These are phyloP conservation scores for Vigna mungo DNA, from an alignment of 306 rosid genomes.

Conservation along the genomic window DNA sequence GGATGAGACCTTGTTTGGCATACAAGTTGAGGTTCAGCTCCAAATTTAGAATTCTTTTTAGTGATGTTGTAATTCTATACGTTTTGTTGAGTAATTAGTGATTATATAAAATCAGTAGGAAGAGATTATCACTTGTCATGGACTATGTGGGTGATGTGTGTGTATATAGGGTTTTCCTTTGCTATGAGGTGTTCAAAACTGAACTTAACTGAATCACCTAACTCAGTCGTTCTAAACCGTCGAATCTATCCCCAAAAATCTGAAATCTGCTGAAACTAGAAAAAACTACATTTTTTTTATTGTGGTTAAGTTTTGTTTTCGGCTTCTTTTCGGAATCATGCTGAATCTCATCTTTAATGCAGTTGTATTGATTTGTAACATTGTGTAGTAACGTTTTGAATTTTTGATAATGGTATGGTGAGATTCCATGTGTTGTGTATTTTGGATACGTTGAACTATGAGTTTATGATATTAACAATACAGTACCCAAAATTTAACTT, in stretches of 20 bases:
- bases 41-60: not conserved
- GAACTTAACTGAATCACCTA: not conserved
- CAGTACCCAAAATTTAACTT: not conserved
- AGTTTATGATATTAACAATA: not conserved
- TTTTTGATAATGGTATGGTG: not conserved
- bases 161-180: not conserved
- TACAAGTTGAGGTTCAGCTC: conserved; percentile 15
- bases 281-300: not conserved
- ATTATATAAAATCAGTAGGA: not conserved
- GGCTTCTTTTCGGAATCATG: not conserved
- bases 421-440: not conserved
- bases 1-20: conserved; percentile 12
- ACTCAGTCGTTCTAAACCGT: not conserved
- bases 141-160: not conserved
- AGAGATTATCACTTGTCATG: not conserved
- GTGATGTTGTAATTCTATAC: not conserved
- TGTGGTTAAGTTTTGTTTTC: not conserved
- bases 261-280: not conserved
- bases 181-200: not conserved
- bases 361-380: not conserved
- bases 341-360: not conserved
- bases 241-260: not conserved
- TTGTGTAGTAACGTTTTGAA: not conserved
- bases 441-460: not conserved
- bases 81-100: conserved; percentile 23